Base-by-base conservation (phyloP, 768 basidiomycete species). In the Trametes maxima region DNA sequence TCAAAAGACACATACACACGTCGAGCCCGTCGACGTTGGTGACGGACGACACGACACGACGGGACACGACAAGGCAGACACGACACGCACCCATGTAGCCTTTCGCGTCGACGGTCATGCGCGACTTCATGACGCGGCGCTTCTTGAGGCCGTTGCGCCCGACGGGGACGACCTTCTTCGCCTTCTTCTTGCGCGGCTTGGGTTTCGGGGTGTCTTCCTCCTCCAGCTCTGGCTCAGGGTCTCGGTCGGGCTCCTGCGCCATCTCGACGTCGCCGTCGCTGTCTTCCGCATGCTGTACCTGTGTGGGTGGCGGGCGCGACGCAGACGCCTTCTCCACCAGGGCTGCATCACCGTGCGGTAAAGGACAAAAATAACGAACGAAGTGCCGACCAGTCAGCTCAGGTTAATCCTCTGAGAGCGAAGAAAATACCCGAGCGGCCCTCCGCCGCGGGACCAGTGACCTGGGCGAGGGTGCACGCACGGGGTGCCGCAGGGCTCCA, bases 71-170 rank as follows among this genome's bases (percentile, higher is more conserved):
- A 24, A 46, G 45, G 22, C 35, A 51, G 49, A 14, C 6, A 19
- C 6, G 7, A 19, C 36, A 75, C 82, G 55, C 69, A 92, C 91
- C 81, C 74, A 83, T 86, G 64, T 90, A 92, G 8, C 92, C 92
- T 71, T 89, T 87, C 0, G 77, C 83, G 63, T 89, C 87, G 24
- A 79, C 73, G 16, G 69, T 78, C 64, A 69, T 81, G 63, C 82
- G 79, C 44, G 81, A 85, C 67, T 86, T 90, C 22, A 83, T 68
- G 2, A 90, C 78, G 8, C 85, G 80, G 66, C 78, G 82, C 76
- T 93, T 94, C 79, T 83, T 90, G 57, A 92, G 68, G 5, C 92
- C 92, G 61, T 93, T 94, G 40, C 76, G 76, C 0, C 92, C 91
- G n/a, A 90, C 74, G 0, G 91, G 92, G n/a, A 85, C 70, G 4